These are phyloP conservation scores for Hyaloscypha bicolor DNA, from an alignment of 495 filamentous ascomycete species.

Conservation along the genomic window DNA sequence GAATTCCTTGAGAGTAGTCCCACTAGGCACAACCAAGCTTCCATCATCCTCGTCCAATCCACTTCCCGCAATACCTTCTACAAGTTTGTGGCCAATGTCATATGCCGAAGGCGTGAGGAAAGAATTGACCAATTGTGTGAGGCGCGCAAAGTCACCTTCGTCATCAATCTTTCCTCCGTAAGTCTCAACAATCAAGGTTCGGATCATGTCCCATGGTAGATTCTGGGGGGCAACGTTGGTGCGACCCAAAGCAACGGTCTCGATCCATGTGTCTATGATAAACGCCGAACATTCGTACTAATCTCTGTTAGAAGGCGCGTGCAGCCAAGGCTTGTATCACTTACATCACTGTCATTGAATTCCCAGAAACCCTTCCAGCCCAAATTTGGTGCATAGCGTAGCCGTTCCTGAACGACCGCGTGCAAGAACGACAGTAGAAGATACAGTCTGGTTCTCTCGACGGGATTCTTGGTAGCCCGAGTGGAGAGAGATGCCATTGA, in stretches of 20 bases:
- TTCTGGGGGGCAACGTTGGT: constrained; percentile 92
- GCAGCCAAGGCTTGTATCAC: constrained; percentile 38
- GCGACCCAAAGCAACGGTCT: constrained; percentile 74
- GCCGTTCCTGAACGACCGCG: constrained; percentile 91
- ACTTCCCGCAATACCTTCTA: constrained; percentile 54
- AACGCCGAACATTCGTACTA: constrained; percentile 96
- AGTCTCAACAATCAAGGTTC: constrained; percentile 86
- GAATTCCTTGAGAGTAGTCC: constrained; percentile 83
- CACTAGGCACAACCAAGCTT: constrained; percentile 72
- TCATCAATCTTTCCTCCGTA: constrained; percentile 99
- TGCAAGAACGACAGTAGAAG: constrained; percentile 92
- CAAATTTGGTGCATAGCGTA: constrained; percentile 91
- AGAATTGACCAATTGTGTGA: constrained; percentile 69
- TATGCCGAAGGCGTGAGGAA: constrained; percentile 87
- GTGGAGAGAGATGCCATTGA: constrained; percentile 81
- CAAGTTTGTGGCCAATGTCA: constrained; percentile 87
- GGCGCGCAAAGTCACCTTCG: constrained; percentile 76
- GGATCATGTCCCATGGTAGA: constrained; percentile 97
- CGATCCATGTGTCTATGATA: constrained; percentile 96
- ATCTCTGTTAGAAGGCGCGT: constrained; percentile 36
- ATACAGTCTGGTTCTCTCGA: constrained; percentile 90
- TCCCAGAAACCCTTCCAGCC: constrained; percentile 99
- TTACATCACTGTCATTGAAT: constrained; percentile 99
- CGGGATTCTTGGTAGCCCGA: constrained; percentile 78
- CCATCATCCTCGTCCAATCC: constrained; percentile 48